A percentile compares a stretch with the other conserved stretches of the same genome.
Evolutionary conservation across 164 flowering plant genomes (phyloP).

Genomic region (Litsea cubeba): DNA sequence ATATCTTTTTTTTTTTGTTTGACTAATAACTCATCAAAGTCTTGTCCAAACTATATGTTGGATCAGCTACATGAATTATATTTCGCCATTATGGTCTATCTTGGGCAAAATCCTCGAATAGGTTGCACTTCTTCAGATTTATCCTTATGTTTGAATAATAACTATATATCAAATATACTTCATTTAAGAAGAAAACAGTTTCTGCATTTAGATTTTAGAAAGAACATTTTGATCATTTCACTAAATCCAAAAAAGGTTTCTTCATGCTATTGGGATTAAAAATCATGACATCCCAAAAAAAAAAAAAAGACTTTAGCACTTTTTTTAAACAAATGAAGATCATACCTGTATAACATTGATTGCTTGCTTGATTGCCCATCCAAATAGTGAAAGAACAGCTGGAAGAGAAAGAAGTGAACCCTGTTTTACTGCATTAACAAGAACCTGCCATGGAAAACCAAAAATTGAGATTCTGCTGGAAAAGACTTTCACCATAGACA

Average conservation of each 20-base stretch:
- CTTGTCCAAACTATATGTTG: no score
- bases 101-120: no score
- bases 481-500: not conserved
- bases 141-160: no score
- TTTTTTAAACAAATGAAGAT: not conserved
- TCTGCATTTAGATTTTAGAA: no score
- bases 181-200: no score
- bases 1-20: no score
- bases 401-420: slow-evolving; percentile 25
- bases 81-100: no score
- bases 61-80: no score
- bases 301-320: not conserved
- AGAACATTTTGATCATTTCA: not conserved
- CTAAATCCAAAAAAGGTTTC: not conserved
- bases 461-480: slow-evolving; percentile 8
- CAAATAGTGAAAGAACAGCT: slow-evolving; percentile 42
- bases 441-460: slow-evolving; percentile 29
- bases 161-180: no score
- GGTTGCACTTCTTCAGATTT: no score
- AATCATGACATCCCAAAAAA: not conserved
- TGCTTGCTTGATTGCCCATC: slow-evolving; percentile 77
- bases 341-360: slow-evolving; percentile 80
- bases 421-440: slow-evolving; percentile 24
- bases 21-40: no score
- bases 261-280: not conserved